Percentiles rank a stretch among this genome's conserved stretches.
Conservation (phyloP, 1,284 basidiomycete genomes). For the Vanrija sp. region DNA sequence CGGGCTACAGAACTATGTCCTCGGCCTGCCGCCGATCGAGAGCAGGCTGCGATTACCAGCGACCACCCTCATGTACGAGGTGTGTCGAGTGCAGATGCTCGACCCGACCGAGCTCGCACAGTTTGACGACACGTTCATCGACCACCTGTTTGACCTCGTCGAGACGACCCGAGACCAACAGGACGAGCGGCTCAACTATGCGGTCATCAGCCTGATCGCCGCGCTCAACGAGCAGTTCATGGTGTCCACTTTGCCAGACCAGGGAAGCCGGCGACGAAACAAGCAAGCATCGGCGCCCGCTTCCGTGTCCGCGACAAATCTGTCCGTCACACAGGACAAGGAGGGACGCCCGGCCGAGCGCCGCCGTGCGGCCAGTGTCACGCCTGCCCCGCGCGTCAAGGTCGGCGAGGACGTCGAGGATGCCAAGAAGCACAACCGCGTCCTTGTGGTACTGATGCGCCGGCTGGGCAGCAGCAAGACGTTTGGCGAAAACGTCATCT, state of each 20-base stretch:
- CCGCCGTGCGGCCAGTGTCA: not conserved
- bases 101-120: slow-evolving; percentile 64
- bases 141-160: slow-evolving; percentile 87
- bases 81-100: slow-evolving; percentile 82
- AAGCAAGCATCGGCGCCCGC: not conserved
- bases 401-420: slow-evolving; percentile 30
- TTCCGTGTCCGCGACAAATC: not conserved
- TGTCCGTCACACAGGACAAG: not conserved
- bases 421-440: slow-evolving; percentile 60
- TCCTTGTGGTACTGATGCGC: slow-evolving; percentile 76
- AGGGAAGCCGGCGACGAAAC: not conserved
- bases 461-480: slow-evolving; percentile 82
- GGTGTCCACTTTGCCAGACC: slow-evolving; percentile 59
- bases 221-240: slow-evolving; percentile 98
- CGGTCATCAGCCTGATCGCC: slow-evolving; percentile 86
- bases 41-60: slow-evolving; percentile 68
- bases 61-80: slow-evolving; percentile 77
- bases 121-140: slow-evolving; percentile 80
- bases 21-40: slow-evolving; percentile 62
- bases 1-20: slow-evolving; percentile 29
- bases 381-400: not conserved
- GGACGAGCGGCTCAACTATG: slow-evolving; percentile 91
- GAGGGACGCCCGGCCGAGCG: not conserved
- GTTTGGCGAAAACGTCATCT: slow-evolving; percentile 97
- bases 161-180: slow-evolving; percentile 83